Evolutionary conservation across 805 yeast species (phyloP).

Genomic region (Torulaspora indica): DNA sequence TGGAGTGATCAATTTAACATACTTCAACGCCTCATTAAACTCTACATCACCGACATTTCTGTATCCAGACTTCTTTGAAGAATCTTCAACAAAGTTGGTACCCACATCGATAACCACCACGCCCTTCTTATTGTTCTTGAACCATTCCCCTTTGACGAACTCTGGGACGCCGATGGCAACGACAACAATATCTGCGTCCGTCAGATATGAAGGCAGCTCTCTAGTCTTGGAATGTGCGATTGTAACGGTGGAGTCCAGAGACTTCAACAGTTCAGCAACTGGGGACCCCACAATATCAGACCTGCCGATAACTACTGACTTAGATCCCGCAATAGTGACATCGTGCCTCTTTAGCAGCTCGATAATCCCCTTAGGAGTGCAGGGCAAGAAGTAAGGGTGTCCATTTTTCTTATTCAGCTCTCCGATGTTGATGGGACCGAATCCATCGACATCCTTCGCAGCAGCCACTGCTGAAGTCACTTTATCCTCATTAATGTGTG

Average conservation of each 20-base stretch:
- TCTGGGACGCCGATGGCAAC: conserved; percentile 72
- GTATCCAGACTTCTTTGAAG: conserved; percentile 61
- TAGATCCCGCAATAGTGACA: conserved; percentile 65
- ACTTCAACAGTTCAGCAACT: conserved; percentile 74
- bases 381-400: conserved; percentile 75
- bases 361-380: conserved; percentile 94
- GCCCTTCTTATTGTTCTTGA: conserved; percentile 46
- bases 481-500: conserved; percentile 67
- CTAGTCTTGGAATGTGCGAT: conserved; percentile 72
- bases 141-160: conserved; percentile 71
- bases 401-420: conserved; percentile 87
- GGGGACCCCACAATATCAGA: conserved; percentile 97
- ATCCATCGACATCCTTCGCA: conserved; percentile 93
- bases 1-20: conserved; percentile 59
- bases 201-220: conserved; percentile 53
- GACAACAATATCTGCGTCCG: conserved; percentile 77
- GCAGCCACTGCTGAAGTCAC: conserved; percentile 79
- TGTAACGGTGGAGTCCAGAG: conserved; percentile 83
- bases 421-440: conserved; percentile 82
- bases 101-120: conserved; percentile 79
- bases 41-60: conserved; percentile 78
- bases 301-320: conserved; percentile 89
- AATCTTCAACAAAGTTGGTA: conserved; percentile 66
- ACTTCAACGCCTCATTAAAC: conserved; percentile 45
- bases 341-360: conserved; percentile 68